These are phyloP conservation scores for Coniochaeta sp. DNA, from an alignment of 2,329 filamentous ascomycete species.

Conservation along the genomic window DNA sequence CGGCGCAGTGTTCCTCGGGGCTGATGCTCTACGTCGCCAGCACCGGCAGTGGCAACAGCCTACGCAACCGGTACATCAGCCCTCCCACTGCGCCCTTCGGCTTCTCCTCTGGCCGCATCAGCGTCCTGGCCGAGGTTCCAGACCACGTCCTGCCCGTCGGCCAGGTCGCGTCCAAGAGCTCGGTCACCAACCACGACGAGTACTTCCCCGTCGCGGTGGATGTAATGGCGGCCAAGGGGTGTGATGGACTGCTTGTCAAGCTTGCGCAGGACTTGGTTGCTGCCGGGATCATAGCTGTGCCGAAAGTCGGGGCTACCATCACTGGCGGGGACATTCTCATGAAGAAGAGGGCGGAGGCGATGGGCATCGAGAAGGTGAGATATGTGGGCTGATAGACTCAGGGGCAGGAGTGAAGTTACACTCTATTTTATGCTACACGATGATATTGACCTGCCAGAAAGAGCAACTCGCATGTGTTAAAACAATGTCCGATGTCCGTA, in stretches of 20 bases:
- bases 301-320: slow-evolving; percentile 28
- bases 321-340: slow-evolving; percentile 6
- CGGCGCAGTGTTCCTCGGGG: slow-evolving; percentile 35
- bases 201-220: slow-evolving; percentile 50
- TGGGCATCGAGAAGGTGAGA: background rate
- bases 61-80: slow-evolving; percentile 26
- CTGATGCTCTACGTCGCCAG: slow-evolving; percentile 39
- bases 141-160: slow-evolving; percentile 35
- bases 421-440: no score
- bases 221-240: slow-evolving; percentile 50
- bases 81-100: slow-evolving; percentile 37
- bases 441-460: no score
- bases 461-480: no score
- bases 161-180: slow-evolving; percentile 23
- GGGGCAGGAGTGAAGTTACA: no score
- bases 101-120: slow-evolving; percentile 29
- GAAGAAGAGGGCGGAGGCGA: slow-evolving; percentile 1
- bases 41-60: slow-evolving; percentile 12
- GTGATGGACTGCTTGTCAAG: slow-evolving; percentile 50
- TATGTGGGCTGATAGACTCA: slow-evolving; percentile 1
- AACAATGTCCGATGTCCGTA: no score
- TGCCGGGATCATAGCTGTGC: slow-evolving; percentile 38
- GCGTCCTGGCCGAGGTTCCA: slow-evolving; percentile 27
- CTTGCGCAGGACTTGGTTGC: slow-evolving; percentile 43
- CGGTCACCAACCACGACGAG: slow-evolving; percentile 38